phyloP scores from a whole-genome alignment of 495 filamentous ascomycete genomes.

The Mycothermus thermophilus region DNA sequence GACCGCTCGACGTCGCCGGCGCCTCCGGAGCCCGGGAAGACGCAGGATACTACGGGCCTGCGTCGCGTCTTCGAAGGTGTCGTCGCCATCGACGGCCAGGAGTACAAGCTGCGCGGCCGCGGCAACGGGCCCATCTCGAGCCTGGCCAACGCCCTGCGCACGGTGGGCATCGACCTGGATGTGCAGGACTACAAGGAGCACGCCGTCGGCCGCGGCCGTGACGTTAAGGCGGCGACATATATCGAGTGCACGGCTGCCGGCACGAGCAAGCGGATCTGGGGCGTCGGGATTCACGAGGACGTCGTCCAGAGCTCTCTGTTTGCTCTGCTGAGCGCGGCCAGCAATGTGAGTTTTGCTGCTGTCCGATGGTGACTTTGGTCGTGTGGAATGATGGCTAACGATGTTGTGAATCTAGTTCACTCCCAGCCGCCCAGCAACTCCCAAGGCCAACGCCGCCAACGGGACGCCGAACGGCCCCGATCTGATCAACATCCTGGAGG shows the following conservation, averaged over 20 bases:
- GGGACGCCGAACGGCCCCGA: slow-evolving; percentile 16
- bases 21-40: slow-evolving; percentile 52
- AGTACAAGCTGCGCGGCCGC: slow-evolving; percentile 63
- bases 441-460: slow-evolving; percentile 27
- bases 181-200: slow-evolving; percentile 95
- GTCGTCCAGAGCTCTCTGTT: slow-evolving; percentile 85
- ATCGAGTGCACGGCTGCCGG: slow-evolving; percentile 77
- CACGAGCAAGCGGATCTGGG: slow-evolving; percentile 67
- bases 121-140: slow-evolving; percentile 88
- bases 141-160: slow-evolving; percentile 65
- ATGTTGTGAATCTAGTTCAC: slow-evolving; percentile 36
- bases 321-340: slow-evolving; percentile 76
- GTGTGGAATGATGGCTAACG: background rate
- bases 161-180: slow-evolving; percentile 79
- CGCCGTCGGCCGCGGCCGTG: slow-evolving; percentile 63
- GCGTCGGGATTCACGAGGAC: slow-evolving; percentile 90
- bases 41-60: slow-evolving; percentile 59
- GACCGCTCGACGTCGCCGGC: slow-evolving; percentile 70
- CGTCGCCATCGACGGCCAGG: slow-evolving; percentile 64
- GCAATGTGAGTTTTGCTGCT: slow-evolving; percentile 50
- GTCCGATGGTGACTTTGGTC: too few species aligned
- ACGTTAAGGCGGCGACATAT: slow-evolving; percentile 83
- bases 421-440: slow-evolving; percentile 40
- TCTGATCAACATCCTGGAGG: slow-evolving; percentile 29
- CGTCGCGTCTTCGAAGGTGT: slow-evolving; percentile 80